Evolutionary conservation across 345 rosid genomes (phyloP), one percentile per base, ranked within the genome.

Genomic region (Euphorbia pulcherrima): DNA sequence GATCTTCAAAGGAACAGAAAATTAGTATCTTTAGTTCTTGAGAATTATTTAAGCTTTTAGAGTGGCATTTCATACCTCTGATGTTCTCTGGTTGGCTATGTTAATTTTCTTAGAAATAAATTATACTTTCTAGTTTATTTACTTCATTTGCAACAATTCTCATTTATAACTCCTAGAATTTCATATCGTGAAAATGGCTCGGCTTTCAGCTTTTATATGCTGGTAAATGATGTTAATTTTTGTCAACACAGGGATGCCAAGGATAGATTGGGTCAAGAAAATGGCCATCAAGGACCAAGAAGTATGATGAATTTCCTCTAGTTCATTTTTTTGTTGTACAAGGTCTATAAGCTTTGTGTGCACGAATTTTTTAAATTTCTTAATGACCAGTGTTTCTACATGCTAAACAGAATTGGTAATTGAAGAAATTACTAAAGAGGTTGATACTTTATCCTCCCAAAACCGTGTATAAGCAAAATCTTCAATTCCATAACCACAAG

Each of bases 341-440:
- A 39, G 61, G 56, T 35, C 40, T 61, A 37, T 27, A 14, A 70
- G 39, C 9, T 40, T 4, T n/a, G n/a, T 27, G 13, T 6, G 55
- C 30, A 24, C 18, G 12, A 18, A 39, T 71, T 40, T 24, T 26
- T 10, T 13, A 56, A n/a, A 23, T 46, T 51, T 47, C 56, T 35
- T 39, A 16, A 51, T 26, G 35, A n/a, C 14, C 30, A 28, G 14
- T 65, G 60, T 61, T 12, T 37, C 47, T 47, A 62, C 37, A 60
- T 72, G 48, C 70, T 60, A 68, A 30, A 62, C 67, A 90, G 96
- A 84, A 64, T 72, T n/a, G n/a, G n/a, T n/a, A n/a, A n/a, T n/a
- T n/a, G n/a, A n/a, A n/a, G n/a, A n/a, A n/a, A n/a, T n/a, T 89
- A 83, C 85, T 65, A 96, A 87, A 81, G 87, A 87, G 72, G 75